Percentiles rank a stretch among this genome's conserved stretches.
phyloP scores from a whole-genome alignment of 1,139 yeast genomes.

The Nadsonia commutata region DNA sequence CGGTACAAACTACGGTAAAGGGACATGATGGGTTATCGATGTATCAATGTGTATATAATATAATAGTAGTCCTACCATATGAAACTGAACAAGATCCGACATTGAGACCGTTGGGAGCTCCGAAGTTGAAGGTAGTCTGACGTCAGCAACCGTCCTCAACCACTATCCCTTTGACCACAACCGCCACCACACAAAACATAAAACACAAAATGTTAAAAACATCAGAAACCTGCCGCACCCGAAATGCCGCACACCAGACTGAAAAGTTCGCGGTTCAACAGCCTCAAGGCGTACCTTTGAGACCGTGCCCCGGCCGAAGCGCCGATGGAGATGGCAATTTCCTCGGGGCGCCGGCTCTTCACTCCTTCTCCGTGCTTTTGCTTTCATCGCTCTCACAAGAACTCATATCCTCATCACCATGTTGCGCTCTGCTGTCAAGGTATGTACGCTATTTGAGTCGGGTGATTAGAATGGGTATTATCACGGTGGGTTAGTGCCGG shows the following conservation, averaged over 20 bases:
- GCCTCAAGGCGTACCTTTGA: background rate
- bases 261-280: background rate
- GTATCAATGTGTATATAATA: too few species aligned
- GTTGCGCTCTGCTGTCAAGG: background rate
- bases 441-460: too few species aligned
- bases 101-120: background rate
- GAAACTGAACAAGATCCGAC: too few species aligned
- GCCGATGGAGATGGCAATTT: too few species aligned
- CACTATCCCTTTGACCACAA: background rate
- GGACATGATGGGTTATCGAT: background rate
- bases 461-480: too few species aligned
- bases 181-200: conserved; percentile 3
- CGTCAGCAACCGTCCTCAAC: background rate
- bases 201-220: too few species aligned
- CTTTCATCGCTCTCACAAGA: background rate
- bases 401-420: background rate
- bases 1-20: conserved; percentile 18
- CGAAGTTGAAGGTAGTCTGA: background rate
- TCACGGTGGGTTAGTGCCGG: too few species aligned
- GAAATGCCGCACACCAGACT: too few species aligned
- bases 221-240: too few species aligned
- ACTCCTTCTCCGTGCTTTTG: background rate
- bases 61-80: too few species aligned
- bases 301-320: background rate
- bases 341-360: background rate